Evolutionary conservation across 2,329 filamentous ascomycete species (phyloP), one percentile per base, ranked within the genome.

Genomic region (Ceratocystis colombiana): DNA sequence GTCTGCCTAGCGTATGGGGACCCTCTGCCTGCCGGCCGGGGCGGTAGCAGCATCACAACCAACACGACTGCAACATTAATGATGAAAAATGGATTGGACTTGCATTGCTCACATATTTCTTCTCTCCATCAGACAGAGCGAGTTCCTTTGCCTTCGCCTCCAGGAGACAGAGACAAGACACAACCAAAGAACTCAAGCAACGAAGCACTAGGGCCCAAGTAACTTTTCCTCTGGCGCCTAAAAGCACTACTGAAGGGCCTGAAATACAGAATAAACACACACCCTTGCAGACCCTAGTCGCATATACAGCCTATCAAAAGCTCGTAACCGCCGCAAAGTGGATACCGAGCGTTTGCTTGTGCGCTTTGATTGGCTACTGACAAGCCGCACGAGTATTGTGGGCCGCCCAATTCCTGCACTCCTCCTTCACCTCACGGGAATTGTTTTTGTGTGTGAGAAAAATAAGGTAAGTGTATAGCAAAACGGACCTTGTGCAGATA

Each of bases 21-120:
- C 53, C 1, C 33, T 59, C 53, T 59, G 53, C 53, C 53, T 59
- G 53, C 17, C 33, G 28, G 53, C 28, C 25, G 17, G 33, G 53
- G 53, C 53, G 53, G 28, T 17, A 59, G 53, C 53, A 33, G 53
- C 28, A 59, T 59, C 53, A 30, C 28, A 59, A 20, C 53, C 53
- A 59, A 59, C 53, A 59, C 12, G 12, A 59, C 5, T 59, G 53
- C 53, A 59, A 59, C 53, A 2, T 17, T 59, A 12, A 33, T 59
- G 53, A 20, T 59, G 15, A 59, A 59, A 37, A 59, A 59, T 59
- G 53, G 53, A 59, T 59, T 30, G 3, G 15, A 33, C 53, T 17
- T 59, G 53, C 53, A 59, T 59, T 33, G 25, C 53, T 59, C 53
- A 59, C 53, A 59, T 37, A 30, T 59, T 59, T 59, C 28, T 33